phyloP scores from a whole-genome alignment of 208 protist genomes.

The Acanthamoeba lenticulata region DNA sequence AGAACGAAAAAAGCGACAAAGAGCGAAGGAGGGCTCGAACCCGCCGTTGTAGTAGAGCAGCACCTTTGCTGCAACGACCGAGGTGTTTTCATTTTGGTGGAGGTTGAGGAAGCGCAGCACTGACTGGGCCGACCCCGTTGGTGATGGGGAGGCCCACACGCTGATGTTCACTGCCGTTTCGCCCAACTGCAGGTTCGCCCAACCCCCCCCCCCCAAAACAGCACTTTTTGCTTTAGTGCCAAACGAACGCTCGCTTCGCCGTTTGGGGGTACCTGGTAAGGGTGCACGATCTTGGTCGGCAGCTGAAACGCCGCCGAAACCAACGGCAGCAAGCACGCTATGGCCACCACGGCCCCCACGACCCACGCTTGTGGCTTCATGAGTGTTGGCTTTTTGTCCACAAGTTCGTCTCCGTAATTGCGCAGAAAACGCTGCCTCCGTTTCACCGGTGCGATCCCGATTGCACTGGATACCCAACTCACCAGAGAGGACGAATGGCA shows the following conservation, averaged over 20 bases:
- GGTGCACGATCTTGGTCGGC: not conserved
- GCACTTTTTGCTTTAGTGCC: no score
- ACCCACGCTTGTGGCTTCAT: no score
- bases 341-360: no score
- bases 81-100: constrained; percentile 43
- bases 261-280: not conserved
- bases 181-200: not conserved
- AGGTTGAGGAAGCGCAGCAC: constrained; percentile 24
- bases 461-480: no score
- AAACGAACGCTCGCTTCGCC: no score
- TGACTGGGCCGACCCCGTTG: not conserved
- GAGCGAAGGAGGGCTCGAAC: not conserved
- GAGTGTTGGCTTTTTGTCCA: no score
- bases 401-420: no score
- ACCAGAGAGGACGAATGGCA: no score
- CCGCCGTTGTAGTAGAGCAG: constrained; percentile 21
- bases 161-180: constrained; percentile 27
- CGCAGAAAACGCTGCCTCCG: no score
- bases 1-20: not conserved
- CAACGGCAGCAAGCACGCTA: no score
- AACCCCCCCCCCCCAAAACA: not conserved
- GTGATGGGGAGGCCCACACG: not conserved
- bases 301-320: not conserved
- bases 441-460: no score
- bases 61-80: constrained; percentile 18